Percentiles rank a stretch among this genome's conserved stretches.
These are phyloP conservation scores for Phalaenopsis equestris DNA, from an alignment of 106 monocot species.

Conservation along the genomic window DNA sequence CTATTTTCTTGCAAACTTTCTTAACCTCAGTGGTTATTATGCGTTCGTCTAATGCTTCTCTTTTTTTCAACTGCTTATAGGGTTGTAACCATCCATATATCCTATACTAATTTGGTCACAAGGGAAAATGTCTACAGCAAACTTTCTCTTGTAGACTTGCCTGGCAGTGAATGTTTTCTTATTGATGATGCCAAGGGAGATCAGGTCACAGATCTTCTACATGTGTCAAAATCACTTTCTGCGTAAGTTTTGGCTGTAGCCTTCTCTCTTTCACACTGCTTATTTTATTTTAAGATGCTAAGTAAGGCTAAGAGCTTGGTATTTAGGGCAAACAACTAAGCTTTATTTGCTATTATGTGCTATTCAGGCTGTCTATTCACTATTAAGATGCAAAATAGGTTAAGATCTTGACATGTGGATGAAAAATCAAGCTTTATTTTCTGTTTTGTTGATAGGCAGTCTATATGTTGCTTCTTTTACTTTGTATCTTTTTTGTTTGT, in stretches of 20 bases:
- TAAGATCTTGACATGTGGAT: background rate
- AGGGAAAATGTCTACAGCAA: conserved; percentile 70
- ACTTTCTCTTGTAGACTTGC: conserved; percentile 86
- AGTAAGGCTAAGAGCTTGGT: background rate
- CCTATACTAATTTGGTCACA: conserved; percentile 49
- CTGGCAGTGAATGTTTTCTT: conserved; percentile 77
- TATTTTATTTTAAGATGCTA: conserved; percentile 4
- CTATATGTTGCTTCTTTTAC: background rate
- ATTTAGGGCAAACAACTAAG: background rate
- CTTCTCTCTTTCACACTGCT: conserved; percentile 1
- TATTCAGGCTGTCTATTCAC: background rate
- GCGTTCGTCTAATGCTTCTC: background rate
- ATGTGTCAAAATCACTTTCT: conserved; percentile 94
- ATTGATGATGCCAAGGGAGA: conserved; percentile 64
- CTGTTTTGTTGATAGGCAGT: background rate
- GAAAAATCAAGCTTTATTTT: background rate
- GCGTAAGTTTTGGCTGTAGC: conserved; percentile 49
- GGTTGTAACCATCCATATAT: conserved; percentile 88
- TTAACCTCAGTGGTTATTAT: background rate
- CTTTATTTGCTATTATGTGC: background rate
- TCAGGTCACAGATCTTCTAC: conserved; percentile 61
- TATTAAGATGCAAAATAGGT: background rate
- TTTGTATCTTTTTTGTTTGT: background rate
- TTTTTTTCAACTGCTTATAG: conserved; percentile 20
- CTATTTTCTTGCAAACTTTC: background rate